A percentile compares a stretch with the other conserved stretches of the same genome.
These are phyloP conservation scores for Populus hybrid DNA, from an alignment of 441 rosid species.

Conservation along the genomic window DNA sequence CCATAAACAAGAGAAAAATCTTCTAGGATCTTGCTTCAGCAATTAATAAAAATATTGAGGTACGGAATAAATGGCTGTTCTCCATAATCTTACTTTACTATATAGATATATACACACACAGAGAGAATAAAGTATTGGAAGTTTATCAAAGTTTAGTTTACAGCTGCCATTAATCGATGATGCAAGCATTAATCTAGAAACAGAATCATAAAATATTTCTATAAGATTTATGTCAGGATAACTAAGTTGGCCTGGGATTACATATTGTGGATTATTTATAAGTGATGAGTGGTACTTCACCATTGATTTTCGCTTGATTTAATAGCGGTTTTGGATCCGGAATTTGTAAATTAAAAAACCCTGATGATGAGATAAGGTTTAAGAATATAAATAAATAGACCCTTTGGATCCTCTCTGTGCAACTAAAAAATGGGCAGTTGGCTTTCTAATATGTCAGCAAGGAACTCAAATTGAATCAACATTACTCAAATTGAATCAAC, in stretches of 20 bases:
- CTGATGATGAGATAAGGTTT: background rate
- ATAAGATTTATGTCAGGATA: too few species aligned
- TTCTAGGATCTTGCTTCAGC: conserved; percentile 21
- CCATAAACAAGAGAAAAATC: conserved; percentile 13
- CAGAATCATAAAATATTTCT: conserved; percentile 24
- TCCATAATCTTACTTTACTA: conserved; percentile 18
- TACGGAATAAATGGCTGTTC: conserved; percentile 29
- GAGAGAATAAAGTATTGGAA: background rate
- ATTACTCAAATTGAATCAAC: too few species aligned
- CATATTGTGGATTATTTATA: too few species aligned
- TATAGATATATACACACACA: background rate
- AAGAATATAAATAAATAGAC: background rate
- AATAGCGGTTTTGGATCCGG: too few species aligned
- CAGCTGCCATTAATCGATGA: conserved; percentile 32
- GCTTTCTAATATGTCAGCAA: too few species aligned
- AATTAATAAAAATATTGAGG: background rate
- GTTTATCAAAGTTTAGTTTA: conserved; percentile 15
- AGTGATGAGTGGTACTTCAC: too few species aligned
- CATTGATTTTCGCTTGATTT: too few species aligned
- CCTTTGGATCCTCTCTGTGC: background rate
- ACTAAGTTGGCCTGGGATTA: too few species aligned
- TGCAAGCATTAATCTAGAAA: conserved; percentile 39
- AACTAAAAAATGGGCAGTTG: background rate
- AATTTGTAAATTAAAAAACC: background rate
- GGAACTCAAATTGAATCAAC: too few species aligned